These are phyloP conservation scores for Ganoderma boninense DNA, from an alignment of 1,284 basidiomycete genomes.

Conservation along the genomic window DNA sequence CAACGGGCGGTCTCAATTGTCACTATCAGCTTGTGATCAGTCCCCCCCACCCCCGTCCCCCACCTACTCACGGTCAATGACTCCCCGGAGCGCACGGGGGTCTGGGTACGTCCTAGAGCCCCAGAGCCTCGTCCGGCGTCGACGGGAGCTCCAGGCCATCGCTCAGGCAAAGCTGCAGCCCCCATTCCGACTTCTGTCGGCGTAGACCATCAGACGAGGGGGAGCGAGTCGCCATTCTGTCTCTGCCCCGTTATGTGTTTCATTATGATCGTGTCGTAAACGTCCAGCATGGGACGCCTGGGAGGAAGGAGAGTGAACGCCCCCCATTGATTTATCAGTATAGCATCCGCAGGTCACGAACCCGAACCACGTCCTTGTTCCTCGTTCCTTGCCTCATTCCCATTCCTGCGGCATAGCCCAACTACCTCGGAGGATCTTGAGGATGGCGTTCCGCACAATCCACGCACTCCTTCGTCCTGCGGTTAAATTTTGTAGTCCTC, in stretches of 20 bases:
- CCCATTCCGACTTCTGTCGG: not conserved
- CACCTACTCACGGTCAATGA: not conserved
- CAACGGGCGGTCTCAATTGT: not conserved
- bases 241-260: not conserved
- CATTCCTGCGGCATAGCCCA: not conserved
- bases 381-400: not conserved
- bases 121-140: not conserved
- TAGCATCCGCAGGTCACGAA: not conserved
- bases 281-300: not conserved
- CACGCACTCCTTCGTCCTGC: not conserved
- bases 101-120: not conserved
- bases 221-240: not conserved
- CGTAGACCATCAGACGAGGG: not conserved
- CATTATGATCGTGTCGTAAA: not conserved
- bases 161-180: not conserved
- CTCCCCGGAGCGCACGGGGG: not conserved
- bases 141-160: not conserved
- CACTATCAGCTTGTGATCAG: not conserved
- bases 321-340: not conserved
- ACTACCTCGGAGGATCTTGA: not conserved
- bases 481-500: constrained; percentile 7
- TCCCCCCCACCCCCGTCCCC: not conserved
- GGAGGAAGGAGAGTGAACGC: not conserved
- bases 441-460: not conserved
- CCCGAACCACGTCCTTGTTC: not conserved